Conservation (phyloP, 805 yeast species). For the Candida maris region DNA sequence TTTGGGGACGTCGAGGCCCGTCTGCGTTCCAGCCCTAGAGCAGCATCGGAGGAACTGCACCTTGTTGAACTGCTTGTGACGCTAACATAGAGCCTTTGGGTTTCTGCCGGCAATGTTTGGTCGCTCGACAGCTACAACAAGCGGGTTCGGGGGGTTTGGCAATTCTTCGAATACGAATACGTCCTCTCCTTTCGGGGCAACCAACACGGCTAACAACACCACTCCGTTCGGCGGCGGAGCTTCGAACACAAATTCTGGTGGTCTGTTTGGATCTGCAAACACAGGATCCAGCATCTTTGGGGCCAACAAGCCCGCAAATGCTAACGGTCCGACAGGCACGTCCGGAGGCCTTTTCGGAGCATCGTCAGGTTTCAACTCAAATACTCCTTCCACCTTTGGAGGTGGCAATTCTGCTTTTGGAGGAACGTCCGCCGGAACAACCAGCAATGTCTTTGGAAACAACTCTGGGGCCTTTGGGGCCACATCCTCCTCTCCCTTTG, state of each 20-base stretch:
- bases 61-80: no score
- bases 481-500: constrained; percentile 36
- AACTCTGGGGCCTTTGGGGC: constrained; percentile 33
- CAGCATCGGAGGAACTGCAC: no score
- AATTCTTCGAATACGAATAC: constrained; percentile 10
- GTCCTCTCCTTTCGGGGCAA: constrained; percentile 25
- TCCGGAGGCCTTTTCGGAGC: constrained; percentile 4
- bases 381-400: constrained; percentile 39
- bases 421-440: constrained; percentile 1
- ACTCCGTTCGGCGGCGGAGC: constrained; percentile 17
- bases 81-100: no score
- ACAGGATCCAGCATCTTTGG: constrained; percentile 40
- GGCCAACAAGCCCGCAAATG: constrained; percentile 14
- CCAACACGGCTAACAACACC: constrained; percentile 21
- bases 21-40: no score
- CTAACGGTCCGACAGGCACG: constrained; percentile 3
- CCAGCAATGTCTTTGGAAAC: constrained; percentile 19
- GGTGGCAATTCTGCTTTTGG: constrained; percentile 7
- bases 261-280: constrained; percentile 26
- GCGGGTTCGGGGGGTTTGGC: constrained; percentile 52
- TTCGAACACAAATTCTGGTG: constrained; percentile 21
- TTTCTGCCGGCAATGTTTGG: constrained; percentile 46
- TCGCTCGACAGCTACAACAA: constrained; percentile 34
- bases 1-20: no score
- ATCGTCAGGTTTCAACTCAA: constrained; percentile 3